These are phyloP conservation scores for Gillenia trifoliata DNA, from an alignment of 306 rosid genomes.

Conservation along the genomic window DNA sequence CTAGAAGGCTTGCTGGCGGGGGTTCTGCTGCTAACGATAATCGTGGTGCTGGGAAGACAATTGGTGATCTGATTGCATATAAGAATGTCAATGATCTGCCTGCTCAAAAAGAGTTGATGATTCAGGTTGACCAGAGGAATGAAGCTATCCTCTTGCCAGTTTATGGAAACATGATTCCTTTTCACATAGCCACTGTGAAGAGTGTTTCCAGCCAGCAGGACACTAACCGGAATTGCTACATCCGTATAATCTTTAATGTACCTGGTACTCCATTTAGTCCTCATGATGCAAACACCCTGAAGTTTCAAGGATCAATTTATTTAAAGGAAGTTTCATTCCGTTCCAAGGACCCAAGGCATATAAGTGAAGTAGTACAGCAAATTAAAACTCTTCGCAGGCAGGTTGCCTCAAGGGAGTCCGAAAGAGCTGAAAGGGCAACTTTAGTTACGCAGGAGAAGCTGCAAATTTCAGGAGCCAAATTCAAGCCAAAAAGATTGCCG, in stretches of 20 bases:
- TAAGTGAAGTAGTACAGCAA: constrained; percentile 30
- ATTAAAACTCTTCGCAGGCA: constrained; percentile 36
- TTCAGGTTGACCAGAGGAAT: constrained; percentile 35
- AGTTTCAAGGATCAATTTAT: constrained; percentile 32
- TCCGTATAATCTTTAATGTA: constrained; percentile 33
- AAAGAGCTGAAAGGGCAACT: constrained; percentile 39
- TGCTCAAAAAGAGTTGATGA: constrained; percentile 25
- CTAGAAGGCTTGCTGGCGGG: constrained; percentile 37
- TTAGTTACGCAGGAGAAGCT: constrained; percentile 34
- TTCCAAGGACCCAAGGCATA: constrained; percentile 36
- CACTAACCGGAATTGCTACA: constrained; percentile 32
- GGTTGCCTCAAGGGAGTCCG: constrained; percentile 37
- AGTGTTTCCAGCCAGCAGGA: constrained; percentile 38
- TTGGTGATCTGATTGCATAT: constrained; percentile 32
- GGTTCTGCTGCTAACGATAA: constrained; percentile 23
- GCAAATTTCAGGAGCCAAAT: constrained; percentile 30
- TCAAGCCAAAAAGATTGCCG: constrained; percentile 32
- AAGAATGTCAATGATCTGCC: constrained; percentile 36
- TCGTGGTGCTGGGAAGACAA: constrained; percentile 23
- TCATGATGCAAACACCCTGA: constrained; percentile 33
- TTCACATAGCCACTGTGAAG: constrained; percentile 33
- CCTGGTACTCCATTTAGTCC: constrained; percentile 35
- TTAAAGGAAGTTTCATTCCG: constrained; percentile 38
- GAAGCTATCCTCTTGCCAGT: constrained; percentile 30
- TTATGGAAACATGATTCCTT: constrained; percentile 36